Evolutionary conservation across 805 yeast genomes (phyloP), one percentile per base, ranked within the genome.

Genomic region (Yarrowia keelungensis): DNA sequence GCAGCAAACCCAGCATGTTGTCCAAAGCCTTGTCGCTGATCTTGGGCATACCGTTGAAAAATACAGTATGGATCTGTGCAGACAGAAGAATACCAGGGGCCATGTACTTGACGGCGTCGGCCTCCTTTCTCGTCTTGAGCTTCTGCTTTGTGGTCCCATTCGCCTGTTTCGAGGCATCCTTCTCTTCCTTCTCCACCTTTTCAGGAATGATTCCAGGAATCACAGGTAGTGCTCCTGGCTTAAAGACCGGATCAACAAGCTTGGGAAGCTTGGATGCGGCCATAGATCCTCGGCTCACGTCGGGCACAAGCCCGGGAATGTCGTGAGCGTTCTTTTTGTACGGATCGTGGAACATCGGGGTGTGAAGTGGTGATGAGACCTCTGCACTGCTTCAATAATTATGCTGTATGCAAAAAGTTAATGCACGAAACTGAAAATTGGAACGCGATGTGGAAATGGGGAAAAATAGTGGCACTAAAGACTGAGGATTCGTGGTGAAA

Each of bases 171-270:
- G 64, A 15, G 11, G 64, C 50, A 12, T 59, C 51, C 26, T 45
- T 45, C 12, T 45, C 51, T 11, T 59, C 65, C 35, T 41, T 59
- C 35, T 43, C 42, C 32, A 43, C 65, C 42, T 43, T 59, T 35
- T 59, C 65, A 11, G 65, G 65, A 35, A 59, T 45, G 51, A 59
- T 59, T 43, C 65, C 65, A 14, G 65, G 65, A 59, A 59, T 59
- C 16, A 43, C 42, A 4, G 65, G 65, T 16, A 59, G 65, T 12
- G 51, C 65, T 59, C 65, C 65, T 10, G 65, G 65, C 51, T 59
- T 59, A 51, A 43, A 59, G 16, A 59, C 38, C 7, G 65, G 65
- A 26, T 43, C 42, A 3, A 35, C 46, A 9, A 59, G 65, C 38
- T 43, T 59, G 5, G 51, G 47, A 2, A 59, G 51, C 14, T 45